Base-by-base conservation (phyloP, 1,284 basidiomycete species). In the Microbotryum lychnidis-dioicae region DNA sequence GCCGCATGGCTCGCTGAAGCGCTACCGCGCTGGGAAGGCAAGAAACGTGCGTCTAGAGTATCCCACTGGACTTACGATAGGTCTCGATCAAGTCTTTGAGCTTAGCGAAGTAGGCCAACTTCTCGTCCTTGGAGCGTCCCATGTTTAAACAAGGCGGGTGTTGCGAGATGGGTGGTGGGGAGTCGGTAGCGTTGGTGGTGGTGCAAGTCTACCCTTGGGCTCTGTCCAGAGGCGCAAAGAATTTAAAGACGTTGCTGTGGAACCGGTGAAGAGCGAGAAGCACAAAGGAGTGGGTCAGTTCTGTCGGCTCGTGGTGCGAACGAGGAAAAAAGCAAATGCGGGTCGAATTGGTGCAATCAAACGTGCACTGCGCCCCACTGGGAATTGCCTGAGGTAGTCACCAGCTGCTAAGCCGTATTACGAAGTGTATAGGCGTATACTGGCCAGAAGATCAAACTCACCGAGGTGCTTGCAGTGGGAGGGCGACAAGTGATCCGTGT, bases 91-190 rank as follows among this genome's bases (percentile, higher is more conserved):
- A 87, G 76, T 91, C 87, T 82, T 87, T 89, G 78, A 98, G 86
- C 82, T 94, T 96, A 71, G 78, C 79, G 78, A 98, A 97, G 84
- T 97, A 99, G 50, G 84, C 71, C 74, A 88, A 87, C 82, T 97
- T 97, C 75, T 91, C 87, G 46, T 71, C 71, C 48, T 64, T 66
- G 57, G 67, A 61, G 61, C 67, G 67, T 62, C 66, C 67, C 67
- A 69, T 69, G 10, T 37, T 56, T 69, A 45, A 44, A 25, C n/a
- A 12, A 29, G 47, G 46, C 47, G 16, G 56, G 27, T 21, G 47
- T 23, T 50, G 58, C 27, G 49, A 47, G 54, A 53, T 37, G 51
- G 18, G n/a, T 50, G 16, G 49, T 42, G 37, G 4, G 37, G 37
- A 6, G 37, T 42, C 37, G 37, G 37, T 42, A 16, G 37, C 37